Conservation (phyloP, 345 rosid species). For the Kandelia obovata region DNA sequence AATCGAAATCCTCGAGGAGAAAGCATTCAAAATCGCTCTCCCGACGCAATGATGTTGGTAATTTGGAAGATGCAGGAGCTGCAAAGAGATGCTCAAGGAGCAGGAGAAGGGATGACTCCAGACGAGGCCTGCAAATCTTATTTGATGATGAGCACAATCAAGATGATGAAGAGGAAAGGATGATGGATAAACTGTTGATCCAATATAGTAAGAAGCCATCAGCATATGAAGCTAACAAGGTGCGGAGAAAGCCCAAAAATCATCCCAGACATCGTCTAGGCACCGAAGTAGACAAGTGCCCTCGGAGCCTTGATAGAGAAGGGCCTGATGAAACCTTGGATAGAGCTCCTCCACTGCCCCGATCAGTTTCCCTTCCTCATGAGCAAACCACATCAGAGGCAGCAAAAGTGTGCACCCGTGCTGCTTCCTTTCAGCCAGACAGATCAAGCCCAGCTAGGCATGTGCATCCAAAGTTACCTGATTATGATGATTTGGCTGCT, state of each 20-base stretch:
- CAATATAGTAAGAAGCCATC: conserved; percentile 86
- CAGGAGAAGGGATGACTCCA: conserved; percentile 64
- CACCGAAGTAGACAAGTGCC: conserved; percentile 25
- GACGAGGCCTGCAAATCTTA: conserved; percentile 58
- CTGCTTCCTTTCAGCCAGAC: conserved; percentile 75
- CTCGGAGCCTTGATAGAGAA: conserved; percentile 19
- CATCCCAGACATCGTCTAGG: conserved; percentile 35
- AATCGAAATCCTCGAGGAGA: conserved; percentile 57
- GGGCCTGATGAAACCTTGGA: conserved; percentile 33
- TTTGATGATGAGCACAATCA: conserved; percentile 48
- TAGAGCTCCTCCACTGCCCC: conserved; percentile 37
- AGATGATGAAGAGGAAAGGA: conserved; percentile 74
- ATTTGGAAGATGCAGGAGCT: conserved; percentile 32
- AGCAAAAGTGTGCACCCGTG: conserved; percentile 50
- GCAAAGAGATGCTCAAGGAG: conserved; percentile 48
- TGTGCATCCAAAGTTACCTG: conserved; percentile 94
- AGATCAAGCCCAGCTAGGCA: conserved; percentile 58
- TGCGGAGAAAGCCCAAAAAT: conserved; percentile 53
- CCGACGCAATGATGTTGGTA: conserved; percentile 32
- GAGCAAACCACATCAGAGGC: conserved; percentile 49
- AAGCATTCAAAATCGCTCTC: conserved; percentile 43
- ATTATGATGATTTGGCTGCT: conserved; percentile 92
- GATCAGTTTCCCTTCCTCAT: conserved; percentile 68
- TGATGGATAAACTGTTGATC: conserved; percentile 77
- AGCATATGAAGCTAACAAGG: conserved; percentile 38